These are phyloP conservation scores for Stagonosporopsis chrysanthemi DNA, from an alignment of 2,329 filamentous ascomycete species.

Conservation along the genomic window DNA sequence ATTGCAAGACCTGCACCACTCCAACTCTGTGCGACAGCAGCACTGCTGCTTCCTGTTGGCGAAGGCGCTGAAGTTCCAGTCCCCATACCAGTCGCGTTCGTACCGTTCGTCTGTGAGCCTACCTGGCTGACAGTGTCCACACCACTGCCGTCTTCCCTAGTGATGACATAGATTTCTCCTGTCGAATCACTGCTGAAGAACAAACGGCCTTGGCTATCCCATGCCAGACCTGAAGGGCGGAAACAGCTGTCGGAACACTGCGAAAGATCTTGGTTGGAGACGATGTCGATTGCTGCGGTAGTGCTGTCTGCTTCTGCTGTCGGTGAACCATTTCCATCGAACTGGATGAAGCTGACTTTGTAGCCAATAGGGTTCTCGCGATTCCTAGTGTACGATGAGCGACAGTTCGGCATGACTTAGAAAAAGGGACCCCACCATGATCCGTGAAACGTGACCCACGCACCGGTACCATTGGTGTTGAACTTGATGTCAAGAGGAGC, in stretches of 20 bases:
- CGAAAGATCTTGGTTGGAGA: slow-evolving; percentile 62
- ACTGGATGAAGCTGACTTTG: slow-evolving; percentile 58
- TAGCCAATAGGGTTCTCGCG: slow-evolving; percentile 59
- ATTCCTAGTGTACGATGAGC: slow-evolving; percentile 47
- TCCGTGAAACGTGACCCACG: slow-evolving; percentile 75
- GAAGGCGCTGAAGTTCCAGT: slow-evolving; percentile 6
- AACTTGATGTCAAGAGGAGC: slow-evolving; percentile 78
- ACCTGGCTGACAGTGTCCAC: slow-evolving; percentile 34
- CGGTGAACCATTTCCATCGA: slow-evolving; percentile 56
- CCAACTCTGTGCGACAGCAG: background rate
- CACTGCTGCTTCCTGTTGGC: slow-evolving; percentile 6
- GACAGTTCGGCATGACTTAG: background rate
- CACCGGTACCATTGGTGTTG: slow-evolving; percentile 62
- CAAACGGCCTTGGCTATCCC: slow-evolving; percentile 60
- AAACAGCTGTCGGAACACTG: slow-evolving; percentile 67
- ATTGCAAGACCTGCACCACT: background rate
- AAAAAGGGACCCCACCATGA: slow-evolving; percentile 62
- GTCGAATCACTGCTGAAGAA: slow-evolving; percentile 70
- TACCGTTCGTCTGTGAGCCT: slow-evolving; percentile 21
- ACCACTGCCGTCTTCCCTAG: slow-evolving; percentile 40
- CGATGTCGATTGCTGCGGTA: slow-evolving; percentile 59
- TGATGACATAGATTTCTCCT: slow-evolving; percentile 69
- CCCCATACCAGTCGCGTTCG: slow-evolving; percentile 12
- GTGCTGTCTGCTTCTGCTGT: slow-evolving; percentile 55
- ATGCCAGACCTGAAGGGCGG: slow-evolving; percentile 67